These are phyloP conservation scores for Earliella scabrosa DNA, from an alignment of 1,284 basidiomycete species.

Conservation along the genomic window DNA sequence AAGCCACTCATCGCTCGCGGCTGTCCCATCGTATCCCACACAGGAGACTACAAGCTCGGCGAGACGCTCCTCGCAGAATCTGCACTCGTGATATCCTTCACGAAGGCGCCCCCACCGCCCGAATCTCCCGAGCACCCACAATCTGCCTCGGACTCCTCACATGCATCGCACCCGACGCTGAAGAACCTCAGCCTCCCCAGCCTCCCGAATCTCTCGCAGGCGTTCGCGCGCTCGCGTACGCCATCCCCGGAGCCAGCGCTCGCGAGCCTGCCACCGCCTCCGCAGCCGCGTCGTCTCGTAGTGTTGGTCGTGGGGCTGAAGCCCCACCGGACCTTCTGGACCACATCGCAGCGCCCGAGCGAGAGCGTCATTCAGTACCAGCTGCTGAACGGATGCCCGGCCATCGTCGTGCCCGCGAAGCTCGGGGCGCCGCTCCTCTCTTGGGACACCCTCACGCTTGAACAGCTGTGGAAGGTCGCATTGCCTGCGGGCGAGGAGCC, in stretches of 20 bases:
- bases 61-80: slow-evolving; percentile 60
- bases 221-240: slow-evolving; percentile 51
- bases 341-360: slow-evolving; percentile 57
- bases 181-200: slow-evolving; percentile 18
- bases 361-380: slow-evolving; percentile 68
- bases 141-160: background rate
- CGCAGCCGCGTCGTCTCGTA: slow-evolving; percentile 55
- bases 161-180: slow-evolving; percentile 8
- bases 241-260: slow-evolving; percentile 54
- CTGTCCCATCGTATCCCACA: slow-evolving; percentile 9
- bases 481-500: slow-evolving; percentile 40
- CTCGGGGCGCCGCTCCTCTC: slow-evolving; percentile 62
- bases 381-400: slow-evolving; percentile 63
- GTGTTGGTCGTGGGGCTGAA: slow-evolving; percentile 60
- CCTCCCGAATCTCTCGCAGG: slow-evolving; percentile 38
- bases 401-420: slow-evolving; percentile 61
- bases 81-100: slow-evolving; percentile 53
- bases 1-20: background rate
- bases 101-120: slow-evolving; percentile 34
- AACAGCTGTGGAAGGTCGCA: slow-evolving; percentile 56
- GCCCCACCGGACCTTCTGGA: slow-evolving; percentile 63
- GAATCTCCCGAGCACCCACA: slow-evolving; percentile 5
- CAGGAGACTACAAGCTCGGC: slow-evolving; percentile 65
- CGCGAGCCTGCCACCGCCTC: slow-evolving; percentile 46
- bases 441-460: slow-evolving; percentile 64